These are phyloP conservation scores for Exophiala aquamarina DNA, from an alignment of 2,329 filamentous ascomycete genomes.

Conservation along the genomic window DNA sequence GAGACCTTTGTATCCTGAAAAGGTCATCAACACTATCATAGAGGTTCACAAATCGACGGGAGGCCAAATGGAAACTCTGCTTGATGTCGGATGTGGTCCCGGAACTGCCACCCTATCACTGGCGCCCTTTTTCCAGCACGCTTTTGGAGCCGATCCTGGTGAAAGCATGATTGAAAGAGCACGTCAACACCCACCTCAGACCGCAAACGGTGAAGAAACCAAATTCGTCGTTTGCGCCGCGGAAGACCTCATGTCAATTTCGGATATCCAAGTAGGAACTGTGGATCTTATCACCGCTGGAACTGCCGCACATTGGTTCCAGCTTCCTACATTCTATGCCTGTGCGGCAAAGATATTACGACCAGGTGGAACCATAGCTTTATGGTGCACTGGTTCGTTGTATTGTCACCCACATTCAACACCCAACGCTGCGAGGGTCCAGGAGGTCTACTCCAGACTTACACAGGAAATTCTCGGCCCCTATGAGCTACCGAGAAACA, in stretches of 20 bases:
- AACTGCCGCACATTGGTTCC: constrained; percentile 59
- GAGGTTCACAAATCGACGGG: constrained; percentile 48
- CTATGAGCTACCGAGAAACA: constrained; percentile 46
- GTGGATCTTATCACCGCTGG: constrained; percentile 54
- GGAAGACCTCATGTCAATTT: constrained; percentile 43
- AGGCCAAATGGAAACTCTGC: constrained; percentile 42
- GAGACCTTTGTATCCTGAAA: constrained; percentile 45
- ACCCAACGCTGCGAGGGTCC: constrained; percentile 44
- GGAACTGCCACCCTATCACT: constrained; percentile 51
- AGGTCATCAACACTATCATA: constrained; percentile 50
- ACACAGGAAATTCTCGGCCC: constrained; percentile 38
- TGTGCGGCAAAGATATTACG: constrained; percentile 48
- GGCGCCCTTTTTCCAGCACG: constrained; percentile 46
- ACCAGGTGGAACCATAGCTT: constrained; percentile 55
- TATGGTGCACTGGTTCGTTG: constrained; percentile 44
- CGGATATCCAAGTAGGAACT: constrained; percentile 29
- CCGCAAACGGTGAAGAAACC: constrained; percentile 34
- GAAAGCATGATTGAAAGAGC: constrained; percentile 56
- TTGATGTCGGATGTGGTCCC: constrained; percentile 61
- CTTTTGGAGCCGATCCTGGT: constrained; percentile 53
- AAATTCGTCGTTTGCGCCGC: constrained; percentile 46
- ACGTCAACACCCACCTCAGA: constrained; percentile 34
- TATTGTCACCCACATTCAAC: constrained; percentile 33
- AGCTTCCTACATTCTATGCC: constrained; percentile 53
- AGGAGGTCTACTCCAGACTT: constrained; percentile 42